These are phyloP conservation scores for Lactifluus pinguis DNA, from an alignment of 768 basidiomycete species.

Conservation along the genomic window DNA sequence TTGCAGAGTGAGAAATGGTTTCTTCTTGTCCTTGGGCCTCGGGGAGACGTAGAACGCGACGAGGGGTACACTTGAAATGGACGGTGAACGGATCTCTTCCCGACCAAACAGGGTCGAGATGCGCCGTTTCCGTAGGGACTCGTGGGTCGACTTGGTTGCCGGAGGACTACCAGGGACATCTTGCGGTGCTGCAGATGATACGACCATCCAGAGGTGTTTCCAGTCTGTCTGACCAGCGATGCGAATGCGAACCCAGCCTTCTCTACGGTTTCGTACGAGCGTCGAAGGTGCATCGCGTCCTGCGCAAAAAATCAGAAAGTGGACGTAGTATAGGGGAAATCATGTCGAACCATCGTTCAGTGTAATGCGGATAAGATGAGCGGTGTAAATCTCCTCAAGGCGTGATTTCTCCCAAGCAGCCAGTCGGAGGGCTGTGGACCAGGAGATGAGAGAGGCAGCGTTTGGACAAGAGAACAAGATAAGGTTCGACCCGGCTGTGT, in stretches of 20 bases:
- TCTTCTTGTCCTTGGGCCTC: conserved; percentile 69
- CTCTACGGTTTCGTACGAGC: conserved; percentile 63
- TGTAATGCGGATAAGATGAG: conserved; percentile 81
- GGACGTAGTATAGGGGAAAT: background rate
- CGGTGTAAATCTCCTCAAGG: conserved; percentile 95
- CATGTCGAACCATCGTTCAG: conserved; percentile 36
- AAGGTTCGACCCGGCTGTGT: conserved; percentile 88
- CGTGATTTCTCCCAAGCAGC: conserved; percentile 93
- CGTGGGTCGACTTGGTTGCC: conserved; percentile 22
- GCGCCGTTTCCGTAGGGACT: conserved; percentile 36
- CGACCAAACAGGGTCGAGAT: conserved; percentile 61
- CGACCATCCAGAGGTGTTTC: conserved; percentile 83
- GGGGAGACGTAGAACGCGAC: conserved; percentile 54
- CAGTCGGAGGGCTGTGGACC: conserved; percentile 86
- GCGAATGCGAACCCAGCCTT: conserved; percentile 86
- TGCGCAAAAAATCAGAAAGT: conserved; percentile 11
- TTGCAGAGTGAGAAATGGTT: conserved; percentile 57
- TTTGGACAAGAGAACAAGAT: conserved; percentile 81
- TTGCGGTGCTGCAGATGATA: conserved; percentile 39
- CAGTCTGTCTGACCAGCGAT: conserved; percentile 97
- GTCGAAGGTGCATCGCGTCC: conserved; percentile 50
- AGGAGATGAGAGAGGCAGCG: conserved; percentile 62
- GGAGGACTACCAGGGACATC: conserved; percentile 21
- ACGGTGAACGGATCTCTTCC: conserved; percentile 27
- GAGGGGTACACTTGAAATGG: conserved; percentile 27